Evolutionary conservation across 139 green algal species (phyloP).

Genomic region (Coelastrella sp.): DNA sequence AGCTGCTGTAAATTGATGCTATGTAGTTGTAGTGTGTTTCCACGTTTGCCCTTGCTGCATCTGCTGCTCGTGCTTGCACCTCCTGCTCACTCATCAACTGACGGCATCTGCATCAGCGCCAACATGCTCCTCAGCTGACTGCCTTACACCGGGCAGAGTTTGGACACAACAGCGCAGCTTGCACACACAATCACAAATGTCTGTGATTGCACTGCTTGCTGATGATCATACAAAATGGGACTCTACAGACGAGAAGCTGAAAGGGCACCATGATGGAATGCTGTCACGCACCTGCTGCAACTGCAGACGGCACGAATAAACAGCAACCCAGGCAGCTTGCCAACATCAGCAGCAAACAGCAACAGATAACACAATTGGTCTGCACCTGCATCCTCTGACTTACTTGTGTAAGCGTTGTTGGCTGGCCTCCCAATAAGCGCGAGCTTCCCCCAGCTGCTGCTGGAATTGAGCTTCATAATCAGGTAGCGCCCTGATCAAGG

Average conservation of each 20-base stretch:
- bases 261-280: too few species aligned
- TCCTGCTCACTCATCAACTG: conserved; percentile 84
- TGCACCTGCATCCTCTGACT: not conserved
- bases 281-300: not conserved
- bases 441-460: conserved; percentile 70
- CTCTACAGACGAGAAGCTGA: too few species aligned
- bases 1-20: conserved; percentile 60
- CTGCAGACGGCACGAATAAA: not conserved
- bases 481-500: conserved; percentile 84
- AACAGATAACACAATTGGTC: not conserved
- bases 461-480: conserved; percentile 88
- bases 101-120: conserved; percentile 59
- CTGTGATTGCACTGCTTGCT: too few species aligned
- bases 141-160: not conserved
- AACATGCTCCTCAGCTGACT: not conserved
- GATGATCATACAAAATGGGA: too few species aligned
- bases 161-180: too few species aligned
- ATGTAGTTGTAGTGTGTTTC: conserved; percentile 92
- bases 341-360: not conserved
- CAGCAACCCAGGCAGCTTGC: not conserved
- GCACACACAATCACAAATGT: too few species aligned
- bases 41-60: conserved; percentile 88
- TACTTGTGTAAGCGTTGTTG: conserved; percentile 59
- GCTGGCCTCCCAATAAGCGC: conserved; percentile 60
- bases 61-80: conserved; percentile 82